Base-by-base conservation (phyloP, 208 protist species). In the Trypanosoma rangeli region DNA sequence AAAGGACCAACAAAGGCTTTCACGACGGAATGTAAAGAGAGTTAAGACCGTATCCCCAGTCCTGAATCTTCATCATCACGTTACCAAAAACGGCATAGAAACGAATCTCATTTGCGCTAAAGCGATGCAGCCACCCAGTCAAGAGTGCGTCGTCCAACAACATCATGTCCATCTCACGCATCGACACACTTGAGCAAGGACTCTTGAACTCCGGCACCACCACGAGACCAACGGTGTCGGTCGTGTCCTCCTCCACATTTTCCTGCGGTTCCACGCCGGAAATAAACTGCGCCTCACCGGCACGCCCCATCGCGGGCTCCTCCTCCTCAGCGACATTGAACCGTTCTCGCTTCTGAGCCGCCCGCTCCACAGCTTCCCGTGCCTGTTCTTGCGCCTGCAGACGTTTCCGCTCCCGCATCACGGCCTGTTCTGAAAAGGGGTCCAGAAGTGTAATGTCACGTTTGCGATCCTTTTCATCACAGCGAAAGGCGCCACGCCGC, bases 111-210 rank as follows among this genome's bases (percentile, higher is more conserved):
- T 94, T 89, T 9, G 81, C 81, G 53, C 78, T 83, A 60, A 85
- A 90, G 15, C 79, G 73, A n/a, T 87, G 66, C 9, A 94, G 62
- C 85, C 88, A 96, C 13, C 88, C 89, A 28, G 75, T 75, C 20
- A 84, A 82, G 9, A 94, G 68, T 5, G 78, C 84, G 49, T 96
- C 91, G 44, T 96, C 87, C 16, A 96, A 64, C 5, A 96, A 77
- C 81, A 90, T 85, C 70, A 96, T 79, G 35, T 96, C 91, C 20
- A 93, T 78, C 10, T 76, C 91, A 8, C 82, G 79, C 88, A 96
- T 93, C 18, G 86, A 85, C 1, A 96, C 78, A 64, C 86, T 78
- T 54, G 74, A 63, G 54, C 91, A 96, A 0, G 87, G 85, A 52
- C 87, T 82, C 8, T 83, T 74, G 62, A 71, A 70, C 50, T 75